These are phyloP conservation scores for Microcyclosporella mali DNA, from an alignment of 2,329 filamentous ascomycete species.

Conservation along the genomic window DNA sequence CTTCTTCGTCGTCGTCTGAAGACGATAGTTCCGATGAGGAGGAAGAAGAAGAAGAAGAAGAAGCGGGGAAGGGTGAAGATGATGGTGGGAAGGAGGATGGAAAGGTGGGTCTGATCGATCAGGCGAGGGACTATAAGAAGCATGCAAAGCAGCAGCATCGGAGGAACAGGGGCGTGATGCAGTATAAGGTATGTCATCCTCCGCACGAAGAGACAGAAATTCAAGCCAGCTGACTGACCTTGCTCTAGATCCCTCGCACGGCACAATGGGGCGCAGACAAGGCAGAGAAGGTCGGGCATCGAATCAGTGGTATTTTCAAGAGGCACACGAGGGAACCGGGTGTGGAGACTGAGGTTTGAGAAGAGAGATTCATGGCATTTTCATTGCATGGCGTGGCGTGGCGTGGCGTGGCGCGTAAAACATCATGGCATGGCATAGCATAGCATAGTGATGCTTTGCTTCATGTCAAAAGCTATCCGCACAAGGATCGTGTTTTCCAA, in stretches of 20 bases:
- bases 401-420: too few relatives aligned
- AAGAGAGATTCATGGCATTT: background rate
- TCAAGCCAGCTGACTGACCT: background rate
- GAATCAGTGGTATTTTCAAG: conserved; percentile 46
- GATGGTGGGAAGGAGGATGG: conserved; percentile 11
- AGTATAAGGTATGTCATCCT: conserved; percentile 49
- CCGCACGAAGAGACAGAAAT: background rate
- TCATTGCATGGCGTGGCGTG: background rate
- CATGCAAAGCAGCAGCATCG: conserved; percentile 57
- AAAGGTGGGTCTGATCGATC: conserved; percentile 39
- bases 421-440: too few relatives aligned
- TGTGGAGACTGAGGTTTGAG: conserved; percentile 64
- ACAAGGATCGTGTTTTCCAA: too few relatives aligned
- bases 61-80: conserved; percentile 1
- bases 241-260: conserved; percentile 43
- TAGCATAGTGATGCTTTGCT: too few relatives aligned
- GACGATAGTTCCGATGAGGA: conserved; percentile 8
- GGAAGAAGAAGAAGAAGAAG: conserved; percentile 1
- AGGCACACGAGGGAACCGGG: conserved; percentile 54
- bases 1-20: conserved; percentile 15
- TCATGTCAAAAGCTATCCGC: too few relatives aligned
- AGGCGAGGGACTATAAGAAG: conserved; percentile 55
- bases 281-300: conserved; percentile 45
- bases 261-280: conserved; percentile 56
- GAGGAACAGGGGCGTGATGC: conserved; percentile 65